Conservation (phyloP, 2,329 filamentous ascomycete genomes). For the Chrysoporthe austroafricana region DNA sequence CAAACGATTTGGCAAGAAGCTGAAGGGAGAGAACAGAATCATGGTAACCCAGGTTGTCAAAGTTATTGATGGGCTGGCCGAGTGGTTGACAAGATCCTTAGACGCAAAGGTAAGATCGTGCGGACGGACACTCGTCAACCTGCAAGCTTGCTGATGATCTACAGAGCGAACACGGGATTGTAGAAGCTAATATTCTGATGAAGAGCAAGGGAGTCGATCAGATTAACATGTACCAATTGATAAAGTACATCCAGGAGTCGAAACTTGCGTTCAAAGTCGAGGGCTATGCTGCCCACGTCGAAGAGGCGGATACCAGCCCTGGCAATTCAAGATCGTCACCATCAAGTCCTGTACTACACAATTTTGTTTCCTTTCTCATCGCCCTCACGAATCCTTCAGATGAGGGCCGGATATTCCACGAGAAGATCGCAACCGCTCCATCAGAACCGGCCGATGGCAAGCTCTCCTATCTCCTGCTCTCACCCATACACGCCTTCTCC, state of each 20-base stretch:
- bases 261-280: slow-evolving; percentile 95
- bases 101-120: slow-evolving; percentile 48
- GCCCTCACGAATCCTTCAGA: slow-evolving; percentile 84
- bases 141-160: slow-evolving; percentile 27
- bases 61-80: slow-evolving; percentile 76
- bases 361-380: slow-evolving; percentile 66
- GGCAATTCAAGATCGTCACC: slow-evolving; percentile 62
- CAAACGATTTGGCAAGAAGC: slow-evolving; percentile 81
- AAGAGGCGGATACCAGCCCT: slow-evolving; percentile 45
- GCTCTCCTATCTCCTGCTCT: slow-evolving; percentile 85
- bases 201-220: slow-evolving; percentile 88
- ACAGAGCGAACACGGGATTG: slow-evolving; percentile 63
- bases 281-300: slow-evolving; percentile 72
- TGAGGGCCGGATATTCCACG: slow-evolving; percentile 69
- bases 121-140: slow-evolving; percentile 30
- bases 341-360: slow-evolving; percentile 58
- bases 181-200: slow-evolving; percentile 74
- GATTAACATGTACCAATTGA: slow-evolving; percentile 89
- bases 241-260: slow-evolving; percentile 86
- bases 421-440: slow-evolving; percentile 43
- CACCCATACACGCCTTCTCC: slow-evolving; percentile 88
- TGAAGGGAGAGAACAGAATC: slow-evolving; percentile 89
- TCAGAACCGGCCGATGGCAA: slow-evolving; percentile 51
- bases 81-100: slow-evolving; percentile 65
- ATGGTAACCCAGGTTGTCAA: slow-evolving; percentile 88